Evolutionary conservation across 352 stramenopile genomes (phyloP).

Genomic region (Phytophthora pluvialis): DNA sequence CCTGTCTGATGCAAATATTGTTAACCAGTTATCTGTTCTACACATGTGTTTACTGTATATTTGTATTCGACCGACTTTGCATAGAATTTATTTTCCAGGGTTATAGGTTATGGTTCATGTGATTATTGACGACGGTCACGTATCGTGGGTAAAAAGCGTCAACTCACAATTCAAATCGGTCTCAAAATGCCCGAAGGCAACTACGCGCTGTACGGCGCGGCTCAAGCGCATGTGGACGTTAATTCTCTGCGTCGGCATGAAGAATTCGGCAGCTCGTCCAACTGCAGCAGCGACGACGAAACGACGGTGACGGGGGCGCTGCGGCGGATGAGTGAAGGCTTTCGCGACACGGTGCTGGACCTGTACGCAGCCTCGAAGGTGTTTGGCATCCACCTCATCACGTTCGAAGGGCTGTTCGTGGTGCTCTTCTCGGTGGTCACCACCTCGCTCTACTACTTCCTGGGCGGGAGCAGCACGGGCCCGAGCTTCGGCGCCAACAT

Average conservation of each 20-base stretch:
- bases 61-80: neutral
- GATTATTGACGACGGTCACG: neutral
- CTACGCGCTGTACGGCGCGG: slow-evolving; percentile 25
- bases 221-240: neutral
- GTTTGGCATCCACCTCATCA: slow-evolving; percentile 74
- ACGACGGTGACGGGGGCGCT: slow-evolving; percentile 20
- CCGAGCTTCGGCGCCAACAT: slow-evolving; percentile 80
- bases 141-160: neutral
- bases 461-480: slow-evolving; percentile 45
- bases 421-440: slow-evolving; percentile 65
- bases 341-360: slow-evolving; percentile 70
- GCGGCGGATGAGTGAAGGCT: slow-evolving; percentile 49
- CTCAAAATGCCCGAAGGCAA: slow-evolving; percentile 21
- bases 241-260: slow-evolving; percentile 5
- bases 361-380: slow-evolving; percentile 82
- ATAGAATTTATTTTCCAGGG: too few species aligned
- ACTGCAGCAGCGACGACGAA: slow-evolving; percentile 11
- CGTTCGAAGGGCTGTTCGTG: slow-evolving; percentile 81
- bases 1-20: too few species aligned
- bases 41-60: neutral
- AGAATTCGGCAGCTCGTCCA: neutral
- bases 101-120: too few species aligned
- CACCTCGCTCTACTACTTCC: slow-evolving; percentile 75
- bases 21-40: too few species aligned
- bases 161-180: neutral